Conservation (phyloP, 129 eudicot genomes). For the Flaveria bidentis region DNA sequence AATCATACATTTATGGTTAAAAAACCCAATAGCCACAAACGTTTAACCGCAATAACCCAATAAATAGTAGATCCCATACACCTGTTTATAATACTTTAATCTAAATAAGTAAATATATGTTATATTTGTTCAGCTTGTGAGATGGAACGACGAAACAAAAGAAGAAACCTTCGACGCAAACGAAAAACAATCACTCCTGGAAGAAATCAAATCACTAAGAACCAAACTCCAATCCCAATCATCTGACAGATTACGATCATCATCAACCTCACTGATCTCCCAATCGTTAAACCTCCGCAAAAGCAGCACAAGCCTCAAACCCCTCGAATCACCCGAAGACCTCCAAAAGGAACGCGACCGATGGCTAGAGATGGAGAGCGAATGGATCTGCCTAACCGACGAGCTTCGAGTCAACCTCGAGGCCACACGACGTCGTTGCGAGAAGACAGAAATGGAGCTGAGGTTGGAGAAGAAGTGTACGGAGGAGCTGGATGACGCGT, state of each 20-base stretch:
- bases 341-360: constrained; percentile 77
- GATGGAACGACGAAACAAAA: constrained; percentile 55
- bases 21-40: too few species aligned
- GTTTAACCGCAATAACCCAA: too few species aligned
- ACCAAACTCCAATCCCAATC: constrained; percentile 61
- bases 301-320: constrained; percentile 47
- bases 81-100: too few species aligned
- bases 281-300: constrained; percentile 75
- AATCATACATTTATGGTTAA: too few species aligned
- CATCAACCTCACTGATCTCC: constrained; percentile 56
- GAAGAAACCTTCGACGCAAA: constrained; percentile 48
- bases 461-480: constrained; percentile 76
- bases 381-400: constrained; percentile 91
- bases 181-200: constrained; percentile 76
- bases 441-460: constrained; percentile 70
- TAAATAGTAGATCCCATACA: too few species aligned
- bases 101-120: neutral
- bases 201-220: constrained; percentile 64
- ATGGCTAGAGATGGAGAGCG: constrained; percentile 98
- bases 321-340: constrained; percentile 55
- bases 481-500: constrained; percentile 85
- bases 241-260: constrained; percentile 50
- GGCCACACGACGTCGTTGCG: constrained; percentile 66
- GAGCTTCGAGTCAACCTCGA: constrained; percentile 85
- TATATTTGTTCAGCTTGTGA: constrained; percentile 49